Base-by-base conservation (phyloP, 108 stramenopile genomes). In the Fragilaria radians region DNA sequence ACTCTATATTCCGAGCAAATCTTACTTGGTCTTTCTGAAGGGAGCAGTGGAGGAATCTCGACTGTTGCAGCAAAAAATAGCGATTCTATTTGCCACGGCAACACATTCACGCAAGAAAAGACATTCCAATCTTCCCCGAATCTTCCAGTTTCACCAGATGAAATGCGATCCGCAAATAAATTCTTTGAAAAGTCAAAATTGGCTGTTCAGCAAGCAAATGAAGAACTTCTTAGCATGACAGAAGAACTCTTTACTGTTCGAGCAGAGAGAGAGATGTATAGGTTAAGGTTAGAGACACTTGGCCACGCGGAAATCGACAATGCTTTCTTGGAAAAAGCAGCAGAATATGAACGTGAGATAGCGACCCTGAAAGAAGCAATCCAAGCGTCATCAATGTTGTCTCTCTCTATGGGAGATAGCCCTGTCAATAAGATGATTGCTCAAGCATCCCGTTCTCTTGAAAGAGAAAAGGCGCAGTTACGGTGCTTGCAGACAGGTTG, bases 261-360 rank as follows among this genome's bases (percentile, higher is more conserved):
- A 42, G 74, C 79, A 2, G 74, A 80, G 48, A 71, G 68, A 34
- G 74, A 80, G 62, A 32, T 65, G 22, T 72, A 63, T 29, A 54
- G 62, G 50, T 21, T 51, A 7, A 21, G 24, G 24, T 19, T 19
- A 18, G 50, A 51, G 7, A 18, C 50, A 25, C 9, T n/a, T 7
- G 24, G 50, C 22, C 17, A 7, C 36, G 73, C 63, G 14, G 27
- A 59, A 14, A 42, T 52, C 4, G 46, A 49, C 21, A 29, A 63
- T 14, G 65, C 63, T n/a, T 76, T 72, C 47, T 18, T 67, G 1
- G 36, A 69, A 21, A 62, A 63, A 23, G 52, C 66, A 5, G 51
- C 33, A 0, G 75, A 61, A 1, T 81, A 76, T 50, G 80, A 81
- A 60, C 25, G 42, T 28, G 75, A 81, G 66, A 81, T 81, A 47